A percentile compares a stretch with the other conserved stretches of the same genome.
These are phyloP conservation scores for Gardenia jasminoides DNA, from an alignment of 257 asterid species.

Conservation along the genomic window DNA sequence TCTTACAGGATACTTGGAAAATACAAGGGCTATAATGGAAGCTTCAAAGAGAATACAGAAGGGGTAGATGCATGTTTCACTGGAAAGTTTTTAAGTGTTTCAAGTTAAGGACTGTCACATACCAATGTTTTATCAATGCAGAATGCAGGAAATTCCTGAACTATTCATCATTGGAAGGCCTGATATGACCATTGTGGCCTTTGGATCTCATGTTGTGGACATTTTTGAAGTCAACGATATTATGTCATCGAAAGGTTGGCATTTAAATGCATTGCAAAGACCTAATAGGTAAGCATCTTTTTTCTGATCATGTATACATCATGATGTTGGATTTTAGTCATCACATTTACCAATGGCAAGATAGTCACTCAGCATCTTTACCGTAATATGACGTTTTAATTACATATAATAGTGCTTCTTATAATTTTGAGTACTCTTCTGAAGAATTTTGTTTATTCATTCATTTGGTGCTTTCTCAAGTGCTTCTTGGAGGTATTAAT, in stretches of 20 bases:
- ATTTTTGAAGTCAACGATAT: conserved; percentile 91
- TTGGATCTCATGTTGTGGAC: conserved; percentile 77
- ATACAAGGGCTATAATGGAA: conserved; percentile 89
- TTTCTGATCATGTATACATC: background rate
- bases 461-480: background rate
- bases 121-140: conserved; percentile 26
- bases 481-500: conserved; percentile 12
- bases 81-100: conserved; percentile 3
- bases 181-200: conserved; percentile 94
- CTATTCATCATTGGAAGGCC: conserved; percentile 81
- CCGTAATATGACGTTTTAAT: background rate
- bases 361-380: background rate
- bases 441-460: background rate
- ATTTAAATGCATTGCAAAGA: conserved; percentile 92
- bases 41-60: conserved; percentile 83
- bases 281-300: conserved; percentile 70
- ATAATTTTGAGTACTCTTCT: background rate
- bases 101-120: conserved; percentile 10
- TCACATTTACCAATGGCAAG: background rate
- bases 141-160: conserved; percentile 72
- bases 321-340: background rate
- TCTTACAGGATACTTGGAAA: conserved; percentile 76
- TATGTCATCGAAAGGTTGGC: conserved; percentile 95
- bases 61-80: conserved; percentile 49
- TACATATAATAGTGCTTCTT: background rate